These are phyloP conservation scores for Alternaria hordeiaustralica DNA, from an alignment of 2,329 filamentous ascomycete species.

Conservation along the genomic window DNA sequence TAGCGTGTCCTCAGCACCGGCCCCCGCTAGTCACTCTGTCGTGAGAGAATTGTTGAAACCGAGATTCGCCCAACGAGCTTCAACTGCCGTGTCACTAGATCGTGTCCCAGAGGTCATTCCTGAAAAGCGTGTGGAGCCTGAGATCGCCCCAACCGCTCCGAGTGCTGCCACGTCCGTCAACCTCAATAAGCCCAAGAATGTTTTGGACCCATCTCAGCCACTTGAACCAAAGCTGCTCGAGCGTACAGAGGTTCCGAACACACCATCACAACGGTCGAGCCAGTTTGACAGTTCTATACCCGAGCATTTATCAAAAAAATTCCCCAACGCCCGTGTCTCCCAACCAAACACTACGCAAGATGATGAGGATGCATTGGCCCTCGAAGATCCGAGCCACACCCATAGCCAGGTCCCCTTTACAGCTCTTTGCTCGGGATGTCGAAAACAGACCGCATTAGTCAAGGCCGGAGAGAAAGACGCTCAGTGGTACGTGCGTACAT, in stretches of 20 bases:
- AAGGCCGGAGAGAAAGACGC: not conserved
- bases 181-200: not conserved
- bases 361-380: not conserved
- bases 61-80: not conserved
- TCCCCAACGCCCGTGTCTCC: not conserved
- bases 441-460: slow-evolving; percentile 8
- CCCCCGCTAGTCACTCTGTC: not conserved
- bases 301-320: not conserved
- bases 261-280: slow-evolving; percentile 21
- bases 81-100: not conserved
- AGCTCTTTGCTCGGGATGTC: slow-evolving; percentile 19
- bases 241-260: slow-evolving; percentile 19
- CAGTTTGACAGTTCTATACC: slow-evolving; percentile 1
- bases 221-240: not conserved
- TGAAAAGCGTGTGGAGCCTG: not conserved
- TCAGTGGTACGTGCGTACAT: slow-evolving; percentile 16
- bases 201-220: not conserved
- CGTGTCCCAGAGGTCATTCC: not conserved
- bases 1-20: not conserved
- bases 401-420: not conserved
- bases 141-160: not conserved
- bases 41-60: slow-evolving; percentile 6
- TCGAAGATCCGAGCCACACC: not conserved
- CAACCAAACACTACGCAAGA: not conserved
- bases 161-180: not conserved